Conservation (phyloP, 805 yeast genomes). For the Dipodascus geniculatus region DNA sequence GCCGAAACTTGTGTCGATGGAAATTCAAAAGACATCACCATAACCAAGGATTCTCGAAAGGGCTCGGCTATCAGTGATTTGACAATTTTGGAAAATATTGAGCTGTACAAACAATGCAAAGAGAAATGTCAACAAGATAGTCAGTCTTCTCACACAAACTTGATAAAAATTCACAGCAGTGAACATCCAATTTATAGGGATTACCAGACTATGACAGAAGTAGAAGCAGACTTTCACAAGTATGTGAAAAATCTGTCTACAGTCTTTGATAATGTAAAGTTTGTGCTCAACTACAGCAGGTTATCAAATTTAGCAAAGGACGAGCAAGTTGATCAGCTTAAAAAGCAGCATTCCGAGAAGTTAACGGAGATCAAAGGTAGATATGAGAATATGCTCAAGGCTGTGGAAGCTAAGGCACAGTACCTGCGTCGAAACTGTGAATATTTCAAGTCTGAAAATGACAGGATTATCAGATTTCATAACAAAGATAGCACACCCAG, state of each 20-base stretch:
- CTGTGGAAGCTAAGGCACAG: not conserved
- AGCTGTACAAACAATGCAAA: not conserved
- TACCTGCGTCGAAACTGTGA: not conserved
- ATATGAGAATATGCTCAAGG: not conserved
- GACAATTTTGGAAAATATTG: not conserved
- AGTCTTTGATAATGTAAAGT: not conserved
- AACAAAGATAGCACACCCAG: not conserved
- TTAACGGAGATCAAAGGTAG: not conserved
- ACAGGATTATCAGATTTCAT: not conserved
- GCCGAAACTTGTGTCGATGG: not conserved
- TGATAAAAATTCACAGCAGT: not conserved
- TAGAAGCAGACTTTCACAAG: not conserved
- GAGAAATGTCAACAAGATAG: not conserved
- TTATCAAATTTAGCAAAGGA: not conserved
- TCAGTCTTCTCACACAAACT: not conserved
- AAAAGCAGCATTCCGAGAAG: not conserved
- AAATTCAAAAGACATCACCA: not conserved
- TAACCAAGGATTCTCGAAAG: not conserved
- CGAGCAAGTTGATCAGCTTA: not conserved
- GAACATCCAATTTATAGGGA: not conserved
- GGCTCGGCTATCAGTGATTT: not conserved
- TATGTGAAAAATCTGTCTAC: not conserved
- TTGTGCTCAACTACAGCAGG: not conserved
- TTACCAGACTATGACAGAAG: not conserved
- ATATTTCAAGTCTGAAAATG: slow-evolving; percentile 1